phyloP scores from a whole-genome alignment of 1,284 basidiomycete genomes.

The Apiotrichum akiyoshidainum region DNA sequence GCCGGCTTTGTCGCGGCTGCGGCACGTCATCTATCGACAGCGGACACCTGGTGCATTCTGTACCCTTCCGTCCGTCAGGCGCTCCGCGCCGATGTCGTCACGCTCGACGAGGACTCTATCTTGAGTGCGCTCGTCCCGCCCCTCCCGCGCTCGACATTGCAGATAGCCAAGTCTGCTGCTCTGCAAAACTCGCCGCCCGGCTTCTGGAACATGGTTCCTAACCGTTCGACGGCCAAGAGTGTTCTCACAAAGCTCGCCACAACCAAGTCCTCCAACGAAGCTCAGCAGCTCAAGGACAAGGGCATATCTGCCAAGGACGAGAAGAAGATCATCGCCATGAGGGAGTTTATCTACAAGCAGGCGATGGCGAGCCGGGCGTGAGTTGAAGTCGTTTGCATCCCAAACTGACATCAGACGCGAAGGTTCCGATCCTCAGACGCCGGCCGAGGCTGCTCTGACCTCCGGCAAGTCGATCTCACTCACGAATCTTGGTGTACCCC shows the following conservation, averaged over 20 bases:
- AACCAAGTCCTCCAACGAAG: not conserved
- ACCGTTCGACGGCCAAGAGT: slow-evolving; percentile 11
- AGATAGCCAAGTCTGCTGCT: slow-evolving; percentile 64
- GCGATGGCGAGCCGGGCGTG: slow-evolving; percentile 66
- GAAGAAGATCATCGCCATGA: slow-evolving; percentile 60
- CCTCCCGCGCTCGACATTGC: slow-evolving; percentile 75
- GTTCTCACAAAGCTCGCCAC: slow-evolving; percentile 6
- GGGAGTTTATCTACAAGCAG: slow-evolving; percentile 81
- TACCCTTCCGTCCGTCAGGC: slow-evolving; percentile 87
- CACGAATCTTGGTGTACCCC: slow-evolving; percentile 79
- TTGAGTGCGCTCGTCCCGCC: slow-evolving; percentile 69
- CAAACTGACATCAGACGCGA: slow-evolving; percentile 31
- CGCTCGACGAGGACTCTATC: slow-evolving; percentile 70
- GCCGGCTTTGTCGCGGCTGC: slow-evolving; percentile 82
- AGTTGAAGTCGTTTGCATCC: slow-evolving; percentile 14
- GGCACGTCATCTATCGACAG: slow-evolving; percentile 69
- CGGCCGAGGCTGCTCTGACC: slow-evolving; percentile 29
- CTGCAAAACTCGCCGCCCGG: slow-evolving; percentile 52
- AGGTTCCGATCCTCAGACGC: slow-evolving; percentile 15
- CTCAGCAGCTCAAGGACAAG: slow-evolving; percentile 45
- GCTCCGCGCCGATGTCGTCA: slow-evolving; percentile 76
- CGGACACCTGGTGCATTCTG: slow-evolving; percentile 93
- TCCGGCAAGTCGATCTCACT: slow-evolving; percentile 56
- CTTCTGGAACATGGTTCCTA: slow-evolving; percentile 62
- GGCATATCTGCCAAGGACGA: slow-evolving; percentile 52